Base-by-base conservation (phyloP, 805 yeast species). In the Huiozyma sinensis region DNA sequence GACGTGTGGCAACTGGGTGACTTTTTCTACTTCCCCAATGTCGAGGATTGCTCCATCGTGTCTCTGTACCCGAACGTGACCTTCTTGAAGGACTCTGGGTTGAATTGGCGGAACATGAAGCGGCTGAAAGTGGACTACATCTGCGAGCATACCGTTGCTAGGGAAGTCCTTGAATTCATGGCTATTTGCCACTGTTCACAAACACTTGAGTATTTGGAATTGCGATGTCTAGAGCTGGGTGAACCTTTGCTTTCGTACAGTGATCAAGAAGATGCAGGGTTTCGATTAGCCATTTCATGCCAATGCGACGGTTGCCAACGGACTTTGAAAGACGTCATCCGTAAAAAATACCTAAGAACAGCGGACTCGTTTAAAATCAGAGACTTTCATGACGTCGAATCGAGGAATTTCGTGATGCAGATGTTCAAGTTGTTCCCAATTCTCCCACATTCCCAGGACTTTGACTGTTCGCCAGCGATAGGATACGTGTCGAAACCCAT, bases 381-480 rank as follows among this genome's bases (percentile, higher is more conserved):
- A 28, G 47, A 50, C 37, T 43, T 50, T 9, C 47, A 49, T 6
- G 56, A 58, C 34, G 51, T 57, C 11, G 58, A 57, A 9, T 37
- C 53, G 2, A 52, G 64, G 27, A 58, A 61, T 42, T 63, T 60
- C 36, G 49, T 56, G 30, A 44, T 56, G 9, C 64, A 60, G 17
- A 54, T 66, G 40, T 55, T 60, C 28, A 50, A 55, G 30, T 47
- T 63, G 1, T 57, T 52, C 44, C 55, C 63, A 28, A 58, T 68
- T 1, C 49, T 61, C 13, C 72, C 72, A 5, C 63, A 68, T 45
- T 58, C 68, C 5, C 62, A 58, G 37, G 59, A 63, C 11, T 52
- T 65, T 38, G 70, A 63, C 36, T 47, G 43, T 17, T 56, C 52
- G 41, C 71, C 72, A 7, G 51, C 68, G 2, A 63, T 67, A n/a